These are phyloP conservation scores for Talaromyces sp. DNA, from an alignment of 2,329 filamentous ascomycete genomes.

Conservation along the genomic window DNA sequence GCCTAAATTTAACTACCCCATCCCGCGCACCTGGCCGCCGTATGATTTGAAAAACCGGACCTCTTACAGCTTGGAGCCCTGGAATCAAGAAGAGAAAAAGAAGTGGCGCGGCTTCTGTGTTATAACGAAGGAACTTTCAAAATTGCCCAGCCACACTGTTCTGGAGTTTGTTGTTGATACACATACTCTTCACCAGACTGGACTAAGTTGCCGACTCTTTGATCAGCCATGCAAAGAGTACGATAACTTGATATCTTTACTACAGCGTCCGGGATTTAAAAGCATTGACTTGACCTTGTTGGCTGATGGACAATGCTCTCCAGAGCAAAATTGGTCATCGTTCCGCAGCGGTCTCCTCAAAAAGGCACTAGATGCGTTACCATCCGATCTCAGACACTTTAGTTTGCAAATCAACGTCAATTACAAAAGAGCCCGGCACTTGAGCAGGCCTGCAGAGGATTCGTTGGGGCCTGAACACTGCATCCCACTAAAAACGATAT, in stretches of 20 bases:
- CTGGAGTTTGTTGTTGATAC: slow-evolving; percentile 37
- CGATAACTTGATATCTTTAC: slow-evolving; percentile 22
- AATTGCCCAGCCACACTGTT: slow-evolving; percentile 24
- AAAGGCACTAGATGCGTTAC: background rate
- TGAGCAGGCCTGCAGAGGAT: background rate
- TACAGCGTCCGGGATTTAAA: slow-evolving; percentile 27
- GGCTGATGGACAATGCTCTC: slow-evolving; percentile 12
- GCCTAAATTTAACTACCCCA: slow-evolving; percentile 39
- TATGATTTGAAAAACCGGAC: background rate
- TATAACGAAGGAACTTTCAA: slow-evolving; percentile 27
- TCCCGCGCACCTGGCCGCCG: slow-evolving; percentile 33
- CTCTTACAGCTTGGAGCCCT: background rate
- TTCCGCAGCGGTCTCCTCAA: slow-evolving; percentile 13
- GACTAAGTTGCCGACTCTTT: slow-evolving; percentile 34
- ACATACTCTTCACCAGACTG: slow-evolving; percentile 25
- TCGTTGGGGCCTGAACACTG: background rate
- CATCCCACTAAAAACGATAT: slow-evolving; percentile 26
- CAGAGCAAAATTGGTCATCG: slow-evolving; percentile 11
- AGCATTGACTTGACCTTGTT: slow-evolving; percentile 28
- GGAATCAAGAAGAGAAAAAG: slow-evolving; percentile 20
- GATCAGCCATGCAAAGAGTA: slow-evolving; percentile 26
- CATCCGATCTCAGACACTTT: slow-evolving; percentile 1
- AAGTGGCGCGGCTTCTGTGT: slow-evolving; percentile 35
- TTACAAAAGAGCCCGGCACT: background rate
- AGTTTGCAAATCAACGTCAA: slow-evolving; percentile 1